Base-by-base conservation (phyloP, 768 basidiomycete genomes). In the Fibroporia radiculosa region DNA sequence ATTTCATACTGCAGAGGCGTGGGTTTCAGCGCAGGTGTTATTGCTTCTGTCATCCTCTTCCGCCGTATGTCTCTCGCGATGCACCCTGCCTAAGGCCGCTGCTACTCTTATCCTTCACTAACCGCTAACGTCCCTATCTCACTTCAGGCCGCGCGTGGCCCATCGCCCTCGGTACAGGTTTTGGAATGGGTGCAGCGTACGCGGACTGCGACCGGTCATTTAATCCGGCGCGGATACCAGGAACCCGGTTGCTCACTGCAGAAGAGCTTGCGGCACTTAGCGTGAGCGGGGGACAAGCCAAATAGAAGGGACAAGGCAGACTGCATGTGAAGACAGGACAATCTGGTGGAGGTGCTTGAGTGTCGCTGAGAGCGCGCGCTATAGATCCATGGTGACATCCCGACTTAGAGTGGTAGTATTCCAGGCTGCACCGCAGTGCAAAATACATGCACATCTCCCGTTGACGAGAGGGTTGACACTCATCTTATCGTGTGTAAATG, bases 171-270 rank as follows among this genome's bases (percentile, higher is more conserved):
- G 72, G 84, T 13, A 86, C 87, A 5, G 91, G 91, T 27, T 92
- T 93, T 60, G 91, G 91, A 26, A 74, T 81, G 31, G 91, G 91
- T 33, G 79, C 80, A 42, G 89, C 91, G 23, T 93, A 90, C 60
- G 82, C 87, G 24, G 91, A 93, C 73, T 93, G 91, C 66, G 88
- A 95, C 68, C 79, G 90, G 40, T 83, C 85, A 13, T 95, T 93
- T 78, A 92, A 92, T 67, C 85, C 89, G 16, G 84, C 91, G 38
- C 77, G 90, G 56, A 77, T 92, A 62, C 82, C 90, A 16, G 91
- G 91, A 48, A 85, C 83, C 35, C 78, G 85, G 50, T 74, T 92
- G 58, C 64, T 91, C 54, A 70, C 59, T 18, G 47, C 55, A 19
- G 73, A 48, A 16, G 54, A 49, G 47, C 42, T 34, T 19, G 38